Evolutionary conservation across 2,329 filamentous ascomycete species (phyloP), one percentile per base, ranked within the genome.

Genomic region (Polytolypa hystricis): DNA sequence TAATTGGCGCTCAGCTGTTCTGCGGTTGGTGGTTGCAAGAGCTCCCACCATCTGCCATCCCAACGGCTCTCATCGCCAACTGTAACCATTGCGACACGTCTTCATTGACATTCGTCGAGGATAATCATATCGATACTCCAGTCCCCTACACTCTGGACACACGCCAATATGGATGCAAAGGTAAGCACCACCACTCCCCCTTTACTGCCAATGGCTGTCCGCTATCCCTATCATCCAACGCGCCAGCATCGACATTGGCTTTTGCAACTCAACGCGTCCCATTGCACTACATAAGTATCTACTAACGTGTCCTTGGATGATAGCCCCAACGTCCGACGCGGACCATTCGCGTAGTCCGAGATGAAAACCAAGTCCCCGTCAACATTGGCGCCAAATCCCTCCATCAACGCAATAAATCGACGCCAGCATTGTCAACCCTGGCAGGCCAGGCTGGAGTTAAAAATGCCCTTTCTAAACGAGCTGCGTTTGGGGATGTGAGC

Each of bases 361-460:
- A 85, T 63, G 84, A 93, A 62, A 91, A 91, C 59, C 62, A 69
- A 41, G 59, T 67, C 33, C 64, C 69, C 37, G 60, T 57, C 29
- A 40, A 36, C 30, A 53, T 56, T 36, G 45, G 67, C 42, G 72
- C 73, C 47, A 77, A 77, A 55, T 65, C 72, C 36, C 65, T 86
- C 43, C 84, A 93, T 50, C 79, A 85, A 50, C 80, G 81, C 44
- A 80, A 85, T 64, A 93, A 93, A 62, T 93, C 86, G 6, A 78
- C 71, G 21, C 77, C 58, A 59, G 80, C 61, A 61, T 72, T 70
- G 47, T 83, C 63, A 50, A 66, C 54, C 47, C 52, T 73, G 41
- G 55, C 70, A 42, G 65, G 70, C 43, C 69, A 66, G 33, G 69
- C 65, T 40, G 69, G 66, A 26, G 60, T 79, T 45, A 84, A 79